Conservation (phyloP, 306 rosid genomes). For the Datisca glomerata region DNA sequence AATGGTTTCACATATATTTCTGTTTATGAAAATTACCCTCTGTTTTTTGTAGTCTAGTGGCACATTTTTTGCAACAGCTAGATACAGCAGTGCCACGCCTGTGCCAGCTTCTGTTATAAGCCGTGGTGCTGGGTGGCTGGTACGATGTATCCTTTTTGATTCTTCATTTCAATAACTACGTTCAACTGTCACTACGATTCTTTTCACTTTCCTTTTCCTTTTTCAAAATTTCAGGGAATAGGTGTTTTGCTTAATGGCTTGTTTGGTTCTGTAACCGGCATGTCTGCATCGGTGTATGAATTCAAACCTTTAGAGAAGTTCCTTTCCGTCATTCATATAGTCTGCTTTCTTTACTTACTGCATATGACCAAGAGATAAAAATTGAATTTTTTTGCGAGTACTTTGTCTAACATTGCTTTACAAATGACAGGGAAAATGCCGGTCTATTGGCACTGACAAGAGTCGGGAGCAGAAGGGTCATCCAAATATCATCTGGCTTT, state of each 20-base stretch:
- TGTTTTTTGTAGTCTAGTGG: slow-evolving; percentile 67
- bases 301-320: slow-evolving; percentile 4
- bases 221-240: slow-evolving; percentile 43
- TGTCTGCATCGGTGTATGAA: slow-evolving; percentile 59
- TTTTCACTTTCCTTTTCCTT: slow-evolving; percentile 5
- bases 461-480: slow-evolving; percentile 84
- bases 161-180: neutral
- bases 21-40: no score
- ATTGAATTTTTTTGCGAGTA: no score
- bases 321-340: no score
- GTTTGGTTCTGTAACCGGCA: slow-evolving; percentile 57
- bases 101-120: slow-evolving; percentile 71
- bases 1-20: slow-evolving; percentile 11
- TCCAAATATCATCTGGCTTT: slow-evolving; percentile 72
- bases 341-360: neutral
- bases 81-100: slow-evolving; percentile 77
- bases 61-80: slow-evolving; percentile 59
- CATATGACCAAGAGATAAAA: no score
- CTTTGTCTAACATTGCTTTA: neutral
- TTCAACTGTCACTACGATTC: no score
- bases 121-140: slow-evolving; percentile 83
- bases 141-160: slow-evolving; percentile 13
- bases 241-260: slow-evolving; percentile 51
- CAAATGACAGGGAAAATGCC: slow-evolving; percentile 41
- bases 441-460: slow-evolving; percentile 75